Evolutionary conservation across 2,329 filamentous ascomycete species (phyloP).

Genomic region (Fusarium dimerum): DNA sequence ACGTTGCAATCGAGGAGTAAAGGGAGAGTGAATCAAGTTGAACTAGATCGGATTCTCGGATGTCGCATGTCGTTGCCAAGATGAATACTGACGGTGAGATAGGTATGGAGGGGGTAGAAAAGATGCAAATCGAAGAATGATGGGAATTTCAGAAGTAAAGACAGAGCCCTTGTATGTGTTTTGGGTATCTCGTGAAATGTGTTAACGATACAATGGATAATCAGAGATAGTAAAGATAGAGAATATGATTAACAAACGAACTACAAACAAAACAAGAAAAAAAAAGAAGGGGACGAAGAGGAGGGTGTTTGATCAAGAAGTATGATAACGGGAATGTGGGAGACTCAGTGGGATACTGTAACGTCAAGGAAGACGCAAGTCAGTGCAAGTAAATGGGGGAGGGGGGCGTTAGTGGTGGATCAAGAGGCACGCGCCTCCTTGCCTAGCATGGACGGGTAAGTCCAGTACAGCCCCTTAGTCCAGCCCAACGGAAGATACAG

Average conservation of each 20-base stretch:
- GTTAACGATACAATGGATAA: too few species aligned
- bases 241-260: not conserved
- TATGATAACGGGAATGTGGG: not conserved
- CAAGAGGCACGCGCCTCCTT: constrained; percentile 19
- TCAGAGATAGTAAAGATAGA: not conserved
- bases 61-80: not conserved
- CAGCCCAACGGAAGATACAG: too few species aligned
- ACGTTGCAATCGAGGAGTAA: not conserved
- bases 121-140: too few species aligned
- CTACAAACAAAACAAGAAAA: not conserved
- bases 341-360: not conserved
- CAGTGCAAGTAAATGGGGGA: constrained; percentile 7
- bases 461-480: too few species aligned
- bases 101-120: not conserved
- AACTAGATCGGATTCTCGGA: not conserved
- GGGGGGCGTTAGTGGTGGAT: not conserved
- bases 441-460: constrained; percentile 8
- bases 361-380: constrained; percentile 14
- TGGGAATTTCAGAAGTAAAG: too few species aligned
- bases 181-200: too few species aligned
- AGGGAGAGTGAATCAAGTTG: not conserved
- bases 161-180: too few species aligned
- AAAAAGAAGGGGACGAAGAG: not conserved
- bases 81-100: constrained; percentile 6
- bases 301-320: not conserved